Conservation (phyloP, 1,284 basidiomycete genomes). For the Wolfiporia cocos region DNA sequence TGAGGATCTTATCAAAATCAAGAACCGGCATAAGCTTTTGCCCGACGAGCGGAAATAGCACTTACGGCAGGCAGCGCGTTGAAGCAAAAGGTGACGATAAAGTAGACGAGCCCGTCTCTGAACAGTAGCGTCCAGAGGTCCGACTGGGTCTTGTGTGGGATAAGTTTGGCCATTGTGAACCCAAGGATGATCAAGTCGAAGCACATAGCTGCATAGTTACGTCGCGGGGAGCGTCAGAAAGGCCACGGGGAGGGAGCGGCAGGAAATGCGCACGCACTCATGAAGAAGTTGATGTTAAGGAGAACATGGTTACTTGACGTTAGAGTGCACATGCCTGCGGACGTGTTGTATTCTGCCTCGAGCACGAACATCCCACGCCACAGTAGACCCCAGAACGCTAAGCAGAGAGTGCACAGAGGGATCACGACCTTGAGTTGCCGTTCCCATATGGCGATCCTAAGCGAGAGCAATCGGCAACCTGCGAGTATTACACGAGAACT, state of each 20-base stretch:
- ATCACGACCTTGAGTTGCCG: slow-evolving; percentile 43
- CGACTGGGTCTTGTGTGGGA: slow-evolving; percentile 43
- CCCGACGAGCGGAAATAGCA: slow-evolving; percentile 7
- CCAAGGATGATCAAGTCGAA: slow-evolving; percentile 58
- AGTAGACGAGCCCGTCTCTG: slow-evolving; percentile 64
- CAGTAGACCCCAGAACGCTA: slow-evolving; percentile 60
- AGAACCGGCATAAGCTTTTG: slow-evolving; percentile 4
- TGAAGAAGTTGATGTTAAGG: slow-evolving; percentile 61
- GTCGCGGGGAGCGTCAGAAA: too few relatives aligned
- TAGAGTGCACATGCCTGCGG: slow-evolving; percentile 39
- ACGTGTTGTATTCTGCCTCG: slow-evolving; percentile 43
- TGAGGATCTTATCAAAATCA: slow-evolving; percentile 33
- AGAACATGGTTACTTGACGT: slow-evolving; percentile 45
- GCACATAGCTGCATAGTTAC: slow-evolving; percentile 51
- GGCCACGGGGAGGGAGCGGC: too few relatives aligned
- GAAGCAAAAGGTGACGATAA: slow-evolving; percentile 54
- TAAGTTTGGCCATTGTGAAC: slow-evolving; percentile 45
- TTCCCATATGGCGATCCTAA: slow-evolving; percentile 66
- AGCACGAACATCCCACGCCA: slow-evolving; percentile 68
- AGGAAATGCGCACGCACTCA: slow-evolving; percentile 50
- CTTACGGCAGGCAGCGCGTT: slow-evolving; percentile 64
- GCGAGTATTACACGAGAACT: neutral
- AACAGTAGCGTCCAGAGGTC: slow-evolving; percentile 61
- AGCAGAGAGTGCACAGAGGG: slow-evolving; percentile 44
- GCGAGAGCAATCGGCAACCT: neutral